These are phyloP conservation scores for Neofusicoccum ribis DNA, from an alignment of 2,329 filamentous ascomycete species.

Conservation along the genomic window DNA sequence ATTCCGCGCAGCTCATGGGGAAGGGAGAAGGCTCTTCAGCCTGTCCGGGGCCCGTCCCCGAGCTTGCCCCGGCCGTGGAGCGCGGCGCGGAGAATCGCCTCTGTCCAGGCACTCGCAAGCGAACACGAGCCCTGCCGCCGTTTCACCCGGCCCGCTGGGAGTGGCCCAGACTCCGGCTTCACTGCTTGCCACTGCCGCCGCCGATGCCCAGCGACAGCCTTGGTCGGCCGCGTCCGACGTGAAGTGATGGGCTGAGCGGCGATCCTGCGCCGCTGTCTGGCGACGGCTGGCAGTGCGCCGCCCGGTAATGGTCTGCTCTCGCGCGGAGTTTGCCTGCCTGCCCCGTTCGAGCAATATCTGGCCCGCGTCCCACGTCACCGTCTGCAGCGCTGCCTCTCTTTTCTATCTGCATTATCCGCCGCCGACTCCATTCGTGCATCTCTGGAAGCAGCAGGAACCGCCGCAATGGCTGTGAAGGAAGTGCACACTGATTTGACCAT, in stretches of 20 bases:
- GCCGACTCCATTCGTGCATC: neutral
- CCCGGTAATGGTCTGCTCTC: neutral
- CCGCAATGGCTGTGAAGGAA: constrained; percentile 13
- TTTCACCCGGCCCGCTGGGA: neutral
- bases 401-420: neutral
- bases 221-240: neutral
- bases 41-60: neutral
- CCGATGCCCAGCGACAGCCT: too few relatives aligned
- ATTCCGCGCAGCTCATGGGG: neutral
- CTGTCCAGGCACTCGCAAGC: neutral
- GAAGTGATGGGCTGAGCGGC: constrained; percentile 2
- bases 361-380: neutral
- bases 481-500: constrained; percentile 20
- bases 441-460: neutral
- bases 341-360: neutral
- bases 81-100: neutral
- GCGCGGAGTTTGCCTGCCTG: neutral
- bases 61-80: neutral
- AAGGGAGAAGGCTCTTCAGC: neutral
- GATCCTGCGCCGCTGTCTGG: neutral
- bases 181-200: too few relatives aligned
- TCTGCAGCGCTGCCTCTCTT: neutral
- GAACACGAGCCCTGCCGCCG: neutral
- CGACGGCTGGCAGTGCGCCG: neutral
- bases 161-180: too few relatives aligned